Base-by-base conservation (phyloP, 352 stramenopile genomes). In the Phytopythium kandeliae region DNA sequence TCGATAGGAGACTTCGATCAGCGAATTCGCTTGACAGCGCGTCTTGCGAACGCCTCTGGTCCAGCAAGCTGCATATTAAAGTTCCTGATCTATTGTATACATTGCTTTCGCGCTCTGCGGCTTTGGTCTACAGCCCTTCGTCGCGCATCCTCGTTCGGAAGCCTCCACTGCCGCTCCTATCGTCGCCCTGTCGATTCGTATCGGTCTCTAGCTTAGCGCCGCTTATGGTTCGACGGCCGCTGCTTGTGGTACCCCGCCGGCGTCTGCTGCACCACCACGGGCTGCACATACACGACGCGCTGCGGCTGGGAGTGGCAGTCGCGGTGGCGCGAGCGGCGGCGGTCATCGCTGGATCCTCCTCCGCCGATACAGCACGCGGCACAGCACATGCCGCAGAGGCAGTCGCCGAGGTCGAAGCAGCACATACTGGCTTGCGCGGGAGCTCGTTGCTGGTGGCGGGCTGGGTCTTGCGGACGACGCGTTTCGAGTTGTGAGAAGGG, bases 281-380 rank as follows among this genome's bases (percentile, higher is more conserved):
- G 65, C 13, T 67, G 50, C 41, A 74, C 60, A 52, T 70, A 70
- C 22, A 74, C 65, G 7, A 74, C 65, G 34, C 58, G 61, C 44
- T 61, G 54, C 3, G 51, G 55, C 30, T 50, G 52, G 4, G 57
- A 46, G 13, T 37, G 42, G 46, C 56, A 43, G 41, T 48, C 57
- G 36, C 56, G 45, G 37, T 54, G 37, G 37, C 54, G 26, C 26
- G 59, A 12, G 15, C 56, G 51, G 15, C 51, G 45, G 11, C 53
- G 43, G 28, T 69, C 53, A 48, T 63, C 52, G 40, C 48, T 55
- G 19, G 44, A 50, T 0, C 16, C 21, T 0, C 16, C 21, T 2
- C 45, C 48, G 35, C 55, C 62, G 53, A 57, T 59, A 34, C 62
- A 68, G 58, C 65, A 71, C 2, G 55, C 40, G 2, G 65, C 61